These are phyloP conservation scores for Mychonastes homosphaera DNA, from an alignment of 139 green algal species.

Conservation along the genomic window DNA sequence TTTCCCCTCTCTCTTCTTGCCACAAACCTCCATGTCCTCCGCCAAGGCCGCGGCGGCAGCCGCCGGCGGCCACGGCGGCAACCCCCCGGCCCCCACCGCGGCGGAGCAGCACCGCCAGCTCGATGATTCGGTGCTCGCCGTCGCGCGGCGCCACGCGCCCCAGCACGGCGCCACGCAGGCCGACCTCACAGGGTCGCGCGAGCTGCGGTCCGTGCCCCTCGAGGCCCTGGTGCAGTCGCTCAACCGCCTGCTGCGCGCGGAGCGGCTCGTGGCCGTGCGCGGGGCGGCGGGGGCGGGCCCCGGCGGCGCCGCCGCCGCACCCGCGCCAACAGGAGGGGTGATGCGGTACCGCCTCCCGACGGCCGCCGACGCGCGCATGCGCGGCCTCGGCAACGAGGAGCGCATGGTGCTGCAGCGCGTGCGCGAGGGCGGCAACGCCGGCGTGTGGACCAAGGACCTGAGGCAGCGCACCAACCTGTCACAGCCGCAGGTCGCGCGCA, in stretches of 20 bases:
- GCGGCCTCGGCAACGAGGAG: slow-evolving; percentile 71
- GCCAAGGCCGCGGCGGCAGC: no score
- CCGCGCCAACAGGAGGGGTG: no score
- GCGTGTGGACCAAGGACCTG: slow-evolving; percentile 90
- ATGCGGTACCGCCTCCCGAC: no score
- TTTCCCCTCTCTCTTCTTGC: no score
- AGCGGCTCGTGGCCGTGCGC: slow-evolving; percentile 25
- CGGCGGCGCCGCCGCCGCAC: no score
- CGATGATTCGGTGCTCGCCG: no score
- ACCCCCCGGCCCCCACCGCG: no score
- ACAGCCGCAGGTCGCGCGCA: slow-evolving; percentile 82
- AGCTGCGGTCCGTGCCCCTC: not conserved
- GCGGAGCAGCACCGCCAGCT: no score
- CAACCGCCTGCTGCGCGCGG: slow-evolving; percentile 23
- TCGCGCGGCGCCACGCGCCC: no score
- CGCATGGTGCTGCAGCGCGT: slow-evolving; percentile 84
- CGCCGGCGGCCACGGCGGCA: no score
- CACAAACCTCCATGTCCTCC: no score
- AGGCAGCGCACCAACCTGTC: slow-evolving; percentile 71
- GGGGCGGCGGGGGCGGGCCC: slow-evolving; percentile 1
- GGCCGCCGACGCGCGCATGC: slow-evolving; percentile 36
- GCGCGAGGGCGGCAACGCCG: slow-evolving; percentile 58
- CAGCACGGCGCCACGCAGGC: no score
- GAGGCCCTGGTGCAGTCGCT: slow-evolving; percentile 4
- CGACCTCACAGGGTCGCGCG: not conserved